Conservation (phyloP, 805 yeast species). For the Starmerella bombi region DNA sequence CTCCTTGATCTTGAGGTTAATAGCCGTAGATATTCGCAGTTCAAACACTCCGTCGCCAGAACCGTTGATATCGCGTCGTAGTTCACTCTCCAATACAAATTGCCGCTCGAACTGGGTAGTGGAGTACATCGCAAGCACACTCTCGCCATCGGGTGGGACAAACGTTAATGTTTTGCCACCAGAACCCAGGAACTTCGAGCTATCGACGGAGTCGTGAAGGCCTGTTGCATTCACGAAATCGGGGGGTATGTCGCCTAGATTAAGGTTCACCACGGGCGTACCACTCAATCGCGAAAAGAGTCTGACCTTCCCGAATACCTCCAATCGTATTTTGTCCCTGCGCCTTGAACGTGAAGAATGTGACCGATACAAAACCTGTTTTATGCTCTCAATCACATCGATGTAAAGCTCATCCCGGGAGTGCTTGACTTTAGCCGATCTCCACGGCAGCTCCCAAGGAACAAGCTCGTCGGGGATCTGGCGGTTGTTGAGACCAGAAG, state of each 20-base stretch:
- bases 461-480: slow-evolving; percentile 8
- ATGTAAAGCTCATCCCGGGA: slow-evolving; percentile 76
- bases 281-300: slow-evolving; percentile 66
- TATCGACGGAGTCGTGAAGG: slow-evolving; percentile 58
- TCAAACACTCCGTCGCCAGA: slow-evolving; percentile 51
- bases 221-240: slow-evolving; percentile 14
- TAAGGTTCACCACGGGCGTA: slow-evolving; percentile 53
- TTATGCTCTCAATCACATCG: slow-evolving; percentile 54
- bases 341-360: neutral
- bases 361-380: slow-evolving; percentile 35
- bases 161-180: slow-evolving; percentile 41
- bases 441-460: slow-evolving; percentile 49
- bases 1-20: slow-evolving; percentile 34
- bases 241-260: slow-evolving; percentile 25
- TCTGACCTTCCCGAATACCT: slow-evolving; percentile 48
- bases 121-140: slow-evolving; percentile 48
- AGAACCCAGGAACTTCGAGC: slow-evolving; percentile 37
- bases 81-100: slow-evolving; percentile 38
- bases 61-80: slow-evolving; percentile 40
- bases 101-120: slow-evolving; percentile 41
- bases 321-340: slow-evolving; percentile 21
- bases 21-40: slow-evolving; percentile 37
- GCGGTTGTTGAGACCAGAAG: slow-evolving; percentile 5
- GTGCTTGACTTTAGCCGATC: slow-evolving; percentile 54
- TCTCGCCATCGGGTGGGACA: slow-evolving; percentile 80